A percentile compares a stretch with the other conserved stretches of the same genome.
These are phyloP conservation scores for Elsinoe batatas DNA, from an alignment of 2,329 filamentous ascomycete genomes.

Conservation along the genomic window DNA sequence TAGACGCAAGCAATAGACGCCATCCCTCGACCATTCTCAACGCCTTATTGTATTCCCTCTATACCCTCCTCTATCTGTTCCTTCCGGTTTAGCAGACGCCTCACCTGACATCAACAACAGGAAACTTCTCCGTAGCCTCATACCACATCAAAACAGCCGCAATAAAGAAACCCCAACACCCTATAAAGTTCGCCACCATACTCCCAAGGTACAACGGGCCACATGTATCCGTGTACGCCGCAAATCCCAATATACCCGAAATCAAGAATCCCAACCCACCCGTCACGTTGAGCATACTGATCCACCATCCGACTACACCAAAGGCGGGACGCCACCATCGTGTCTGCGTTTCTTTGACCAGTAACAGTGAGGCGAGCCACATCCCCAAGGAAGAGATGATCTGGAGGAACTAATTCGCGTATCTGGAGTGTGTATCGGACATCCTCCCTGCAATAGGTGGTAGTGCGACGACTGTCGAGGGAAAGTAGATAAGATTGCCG, in stretches of 20 bases:
- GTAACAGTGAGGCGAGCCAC: constrained; percentile 47
- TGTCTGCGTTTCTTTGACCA: constrained; percentile 56
- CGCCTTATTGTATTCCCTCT: neutral
- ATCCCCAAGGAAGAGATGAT: constrained; percentile 54
- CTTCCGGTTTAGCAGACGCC: neutral
- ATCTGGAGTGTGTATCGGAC: constrained; percentile 38
- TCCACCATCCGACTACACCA: constrained; percentile 53
- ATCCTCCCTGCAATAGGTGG: constrained; percentile 44
- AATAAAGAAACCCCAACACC: constrained; percentile 14
- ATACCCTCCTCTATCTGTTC: neutral
- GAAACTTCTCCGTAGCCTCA: constrained; percentile 15
- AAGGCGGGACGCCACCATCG: constrained; percentile 52
- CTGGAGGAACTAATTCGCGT: constrained; percentile 52
- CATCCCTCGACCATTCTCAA: neutral
- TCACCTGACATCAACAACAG: constrained; percentile 9
- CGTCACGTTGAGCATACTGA: constrained; percentile 56
- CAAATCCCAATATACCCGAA: constrained; percentile 10
- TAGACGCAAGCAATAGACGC: neutral
- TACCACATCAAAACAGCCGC: constrained; percentile 15
- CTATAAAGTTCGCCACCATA: constrained; percentile 10
- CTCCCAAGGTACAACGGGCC: constrained; percentile 9
- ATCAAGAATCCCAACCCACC: constrained; percentile 33
- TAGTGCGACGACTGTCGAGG: constrained; percentile 50
- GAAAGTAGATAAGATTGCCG: constrained; percentile 54
- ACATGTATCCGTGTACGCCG: neutral